These are phyloP conservation scores for Nakataea oryzae DNA, from an alignment of 2,329 filamentous ascomycete species.

Conservation along the genomic window DNA sequence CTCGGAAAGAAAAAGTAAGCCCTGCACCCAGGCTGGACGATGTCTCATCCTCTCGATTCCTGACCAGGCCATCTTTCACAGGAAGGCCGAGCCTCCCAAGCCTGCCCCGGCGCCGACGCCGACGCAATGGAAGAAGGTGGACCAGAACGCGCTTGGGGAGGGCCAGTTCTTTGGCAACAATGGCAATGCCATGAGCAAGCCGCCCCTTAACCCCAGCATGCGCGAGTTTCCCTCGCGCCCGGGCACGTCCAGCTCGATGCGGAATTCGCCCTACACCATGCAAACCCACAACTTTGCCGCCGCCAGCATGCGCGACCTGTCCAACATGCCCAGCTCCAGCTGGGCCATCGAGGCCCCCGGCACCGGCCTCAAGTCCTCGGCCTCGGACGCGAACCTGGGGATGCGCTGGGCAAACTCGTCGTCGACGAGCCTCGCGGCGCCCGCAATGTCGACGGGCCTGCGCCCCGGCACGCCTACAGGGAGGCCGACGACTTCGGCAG, in stretches of 20 bases:
- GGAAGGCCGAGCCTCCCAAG: background rate
- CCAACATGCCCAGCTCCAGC: conserved; percentile 13
- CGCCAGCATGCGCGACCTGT: conserved; percentile 35
- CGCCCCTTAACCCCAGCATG: conserved; percentile 18
- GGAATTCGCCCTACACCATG: conserved; percentile 18
- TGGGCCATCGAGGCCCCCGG: background rate
- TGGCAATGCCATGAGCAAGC: conserved; percentile 19
- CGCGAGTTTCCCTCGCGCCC: conserved; percentile 22
- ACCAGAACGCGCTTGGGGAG: conserved; percentile 21
- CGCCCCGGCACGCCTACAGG: conserved; percentile 20
- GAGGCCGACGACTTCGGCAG: conserved; percentile 19
- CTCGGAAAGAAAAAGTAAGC: conserved; percentile 49
- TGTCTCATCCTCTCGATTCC: background rate
- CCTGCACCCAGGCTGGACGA: background rate
- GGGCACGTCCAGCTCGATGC: conserved; percentile 26
- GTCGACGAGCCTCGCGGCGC: conserved; percentile 13
- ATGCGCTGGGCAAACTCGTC: conserved; percentile 22
- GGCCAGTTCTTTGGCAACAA: conserved; percentile 24
- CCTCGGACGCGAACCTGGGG: conserved; percentile 28
- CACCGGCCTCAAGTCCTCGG: conserved; percentile 19
- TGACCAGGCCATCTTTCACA: background rate
- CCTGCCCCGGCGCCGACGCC: background rate
- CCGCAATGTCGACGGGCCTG: conserved; percentile 19
- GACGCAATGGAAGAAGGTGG: conserved; percentile 19
- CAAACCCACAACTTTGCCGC: conserved; percentile 26